These are phyloP conservation scores for Achlya hypogyna DNA, from an alignment of 352 stramenopile genomes.

Conservation along the genomic window DNA sequence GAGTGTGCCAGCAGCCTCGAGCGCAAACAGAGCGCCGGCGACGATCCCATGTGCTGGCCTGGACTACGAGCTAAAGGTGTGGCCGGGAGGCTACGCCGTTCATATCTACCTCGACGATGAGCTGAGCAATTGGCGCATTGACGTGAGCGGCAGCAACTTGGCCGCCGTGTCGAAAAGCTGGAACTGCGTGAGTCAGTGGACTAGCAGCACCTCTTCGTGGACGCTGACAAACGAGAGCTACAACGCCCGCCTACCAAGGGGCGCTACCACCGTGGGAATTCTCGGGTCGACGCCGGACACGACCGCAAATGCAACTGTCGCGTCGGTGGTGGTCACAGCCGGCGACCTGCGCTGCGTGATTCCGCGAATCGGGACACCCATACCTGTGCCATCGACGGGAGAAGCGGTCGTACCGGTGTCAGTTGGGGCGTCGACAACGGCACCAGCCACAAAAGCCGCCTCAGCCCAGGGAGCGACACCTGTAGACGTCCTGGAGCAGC, in stretches of 20 bases:
- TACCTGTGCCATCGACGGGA: too few relatives aligned
- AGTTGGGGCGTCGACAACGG: too few relatives aligned
- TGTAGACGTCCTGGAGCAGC: too few relatives aligned
- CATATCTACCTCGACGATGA: neutral
- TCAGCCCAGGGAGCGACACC: too few relatives aligned
- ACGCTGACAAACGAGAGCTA: neutral
- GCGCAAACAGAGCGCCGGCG: too few relatives aligned
- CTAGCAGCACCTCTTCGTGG: neutral
- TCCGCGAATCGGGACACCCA: too few relatives aligned
- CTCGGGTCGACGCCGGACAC: neutral
- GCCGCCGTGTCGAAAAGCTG: neutral
- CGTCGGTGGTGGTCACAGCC: too few relatives aligned
- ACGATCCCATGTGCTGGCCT: neutral
- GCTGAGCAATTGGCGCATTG: neutral
- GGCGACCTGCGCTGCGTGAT: too few relatives aligned
- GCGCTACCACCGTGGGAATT: neutral
- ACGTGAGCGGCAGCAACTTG: neutral
- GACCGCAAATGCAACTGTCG: too few relatives aligned
- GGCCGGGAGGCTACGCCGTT: slow-evolving; percentile 3
- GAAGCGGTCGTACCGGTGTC: too few relatives aligned
- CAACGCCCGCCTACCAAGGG: neutral
- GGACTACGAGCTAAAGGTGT: slow-evolving; percentile 9
- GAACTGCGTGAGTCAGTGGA: neutral
- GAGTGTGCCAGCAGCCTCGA: too few relatives aligned
- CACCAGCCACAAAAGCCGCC: too few relatives aligned